Base-by-base conservation (phyloP, 257 asterid genomes). In the Plantago ovata region DNA sequence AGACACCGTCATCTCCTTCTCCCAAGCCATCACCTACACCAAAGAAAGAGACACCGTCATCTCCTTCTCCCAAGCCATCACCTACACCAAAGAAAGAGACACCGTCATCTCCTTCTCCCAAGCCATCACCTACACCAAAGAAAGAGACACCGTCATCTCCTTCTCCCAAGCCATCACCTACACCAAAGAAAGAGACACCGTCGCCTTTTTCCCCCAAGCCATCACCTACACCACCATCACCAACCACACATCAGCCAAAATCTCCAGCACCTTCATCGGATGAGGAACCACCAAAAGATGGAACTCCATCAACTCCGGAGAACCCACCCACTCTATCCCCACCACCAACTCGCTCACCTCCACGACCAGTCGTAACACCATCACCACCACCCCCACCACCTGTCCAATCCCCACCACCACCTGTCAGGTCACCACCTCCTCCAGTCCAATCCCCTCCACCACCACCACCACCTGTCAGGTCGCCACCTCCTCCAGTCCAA, bases 241-340 rank as follows among this genome's bases (percentile, higher is more conserved):
- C 36, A 28, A 28, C 36, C 36, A 28, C 36, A 6, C 4, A 28
- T 28, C 4, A 28, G n/a, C n/a, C 6, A 8, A 0, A 28, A 28
- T 28, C 7, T 4, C 7, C 36, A 4, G 0, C 36, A 28, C 15
- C 13, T 53, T 46, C 61, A 40, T 50, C 62, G 5, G 39, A 2
- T 13, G 20, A 39, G 46, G 49, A 40, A 57, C 49, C 62, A 57
- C 62, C 62, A 6, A 57, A 13, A 50, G 62, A 39, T 41, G 62
- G 10, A 16, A 23, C 13, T 19, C 61, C 61, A 56, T 36, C 58
- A 2, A 38, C 65, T 23, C 63, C 63, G 32, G 64, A 19, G 4
- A 14, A 10, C 38, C 47, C 60, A 36, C 44, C 59, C 13, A 13
- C 41, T n/a, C 21, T 21, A 21, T n/a, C 47, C 1, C 7, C 24